Evolutionary conservation across 805 yeast species (phyloP), one percentile per base, ranked within the genome.

Genomic region (Schwanniomyces occidentalis): DNA sequence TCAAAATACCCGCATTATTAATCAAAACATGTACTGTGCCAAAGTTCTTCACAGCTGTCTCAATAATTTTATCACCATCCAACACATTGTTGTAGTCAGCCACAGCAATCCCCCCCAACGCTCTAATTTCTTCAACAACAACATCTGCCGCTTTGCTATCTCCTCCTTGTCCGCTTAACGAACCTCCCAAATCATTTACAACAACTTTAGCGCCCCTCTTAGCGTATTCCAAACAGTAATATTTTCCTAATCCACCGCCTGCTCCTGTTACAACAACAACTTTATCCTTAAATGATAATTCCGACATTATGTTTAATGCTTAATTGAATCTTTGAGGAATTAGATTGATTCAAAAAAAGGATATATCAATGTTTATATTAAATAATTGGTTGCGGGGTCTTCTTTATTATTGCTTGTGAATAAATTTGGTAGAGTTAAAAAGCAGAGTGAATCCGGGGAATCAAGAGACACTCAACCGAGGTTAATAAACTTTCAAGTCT

Each of bases 191-290:
- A 63, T 91, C 99, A 58, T 91, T 91, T 20, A 91, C 96, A 16
- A 91, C 96, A 23, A 91, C 96, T 51, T 83, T 82, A 41, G 97
- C 99, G 22, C 98, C 98, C 48, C 95, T 75, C 40, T 79, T 69
- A 27, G 95, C 98, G 63, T 75, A 91, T 49, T 84, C 88, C 20
- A 88, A 65, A 4, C 96, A 95, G 62, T 91, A 91, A 31, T 80
- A 80, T 51, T 75, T 85, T 16, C 99, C 99, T 28, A 91, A 75
- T 13, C 98, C 99, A 48, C 97, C 98, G 45, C 99, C 99, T 30
- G 97, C 93, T 21, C 99, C 99, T 32, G 97, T 91, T 57, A 91
- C 80, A 38, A 91, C 80, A 21, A 91, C 97, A 27, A 91, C 97
- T 59, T 85, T 82, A 50, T 81, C 88, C 52, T 86, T 83, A 54